Evolutionary conservation across 495 filamentous ascomycete genomes (phyloP), one percentile per base, ranked within the genome.

Genomic region (Extremus antarcticus): DNA sequence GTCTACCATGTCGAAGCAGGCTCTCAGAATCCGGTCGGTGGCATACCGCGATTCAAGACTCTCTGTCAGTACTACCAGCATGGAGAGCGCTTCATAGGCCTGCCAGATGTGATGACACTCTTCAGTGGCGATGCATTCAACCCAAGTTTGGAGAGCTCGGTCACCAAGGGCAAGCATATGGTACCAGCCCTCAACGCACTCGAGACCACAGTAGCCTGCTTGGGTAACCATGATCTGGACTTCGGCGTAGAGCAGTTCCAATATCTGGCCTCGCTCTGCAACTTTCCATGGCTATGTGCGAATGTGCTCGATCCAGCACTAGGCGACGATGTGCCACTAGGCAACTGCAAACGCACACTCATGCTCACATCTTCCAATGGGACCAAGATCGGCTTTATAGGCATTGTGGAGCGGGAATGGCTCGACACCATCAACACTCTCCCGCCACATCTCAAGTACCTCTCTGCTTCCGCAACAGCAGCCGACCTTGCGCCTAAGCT

Each of bases 51-150:
- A 20, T 95, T 95, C 68, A 81, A 90, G 58, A 79, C 81, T n/a
- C 73, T 92, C 9, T 71, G 78, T 39, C 82, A 87, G 46, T 70
- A 88, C 66, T 95, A 94, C 68, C 79, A 82, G 20, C 69, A 73
- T 1, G 70, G 78, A 47, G 65, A 75, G 13, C 69, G 68, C 20
- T 92, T 78, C 64, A 63, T 71, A 20, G 76, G 68, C 8, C 83
- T 86, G 58, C 75, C 87, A 3, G 68, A 77, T 16, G 70, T 88
- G 11, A 66, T 94, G 9, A 91, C 87, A 7, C 75, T 95, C 58
- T 95, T 95, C 70, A 92, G 87, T 9, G 89, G 90, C 35, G 90
- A 95, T 77, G 87, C 83, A 2, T 95, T 90, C 70, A 94, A 95
- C 66, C 90, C 90, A 0, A 88, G 84, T 57, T 68, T 94, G 47